Evolutionary conservation across 305 asterid genomes (phyloP).

Genomic region (Nicotiana rustica): DNA sequence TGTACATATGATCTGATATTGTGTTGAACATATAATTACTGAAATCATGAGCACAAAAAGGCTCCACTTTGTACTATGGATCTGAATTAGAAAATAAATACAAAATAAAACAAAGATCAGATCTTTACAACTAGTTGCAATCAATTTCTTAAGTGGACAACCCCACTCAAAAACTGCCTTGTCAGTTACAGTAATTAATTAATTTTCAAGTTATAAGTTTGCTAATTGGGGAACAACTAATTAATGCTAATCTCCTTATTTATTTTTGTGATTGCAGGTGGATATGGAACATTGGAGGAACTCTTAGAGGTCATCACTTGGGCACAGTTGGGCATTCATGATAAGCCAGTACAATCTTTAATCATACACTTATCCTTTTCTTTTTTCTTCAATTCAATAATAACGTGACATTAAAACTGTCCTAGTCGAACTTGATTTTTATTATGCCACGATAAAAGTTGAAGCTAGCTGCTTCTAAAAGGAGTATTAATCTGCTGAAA

Average conservation of each 20-base stretch:
- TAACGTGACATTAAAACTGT: neutral
- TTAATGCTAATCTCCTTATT: too few relatives aligned
- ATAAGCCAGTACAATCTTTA: slow-evolving; percentile 73
- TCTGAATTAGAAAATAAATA: too few relatives aligned
- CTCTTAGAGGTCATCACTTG: slow-evolving; percentile 92
- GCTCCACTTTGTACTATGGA: too few relatives aligned
- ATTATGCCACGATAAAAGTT: too few relatives aligned
- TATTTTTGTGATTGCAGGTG: slow-evolving; percentile 57
- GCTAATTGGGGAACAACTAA: slow-evolving; percentile 33
- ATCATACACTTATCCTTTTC: neutral
- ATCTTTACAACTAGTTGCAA: slow-evolving; percentile 15
- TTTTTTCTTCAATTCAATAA: neutral
- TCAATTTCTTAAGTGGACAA: slow-evolving; percentile 36
- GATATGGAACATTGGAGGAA: slow-evolving; percentile 94
- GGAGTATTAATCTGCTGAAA: too few relatives aligned
- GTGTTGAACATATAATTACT: too few relatives aligned
- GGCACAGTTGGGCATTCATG: slow-evolving; percentile 95
- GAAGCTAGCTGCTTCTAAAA: too few relatives aligned
- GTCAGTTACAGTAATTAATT: neutral
- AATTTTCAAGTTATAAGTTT: neutral
- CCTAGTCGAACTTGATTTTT: too few relatives aligned
- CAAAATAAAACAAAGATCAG: too few relatives aligned
- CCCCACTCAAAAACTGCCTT: neutral
- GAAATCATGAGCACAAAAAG: too few relatives aligned
- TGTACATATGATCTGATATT: too few relatives aligned